Conservation (phyloP, 208 protist species). For the Trypanosoma conorhini region DNA sequence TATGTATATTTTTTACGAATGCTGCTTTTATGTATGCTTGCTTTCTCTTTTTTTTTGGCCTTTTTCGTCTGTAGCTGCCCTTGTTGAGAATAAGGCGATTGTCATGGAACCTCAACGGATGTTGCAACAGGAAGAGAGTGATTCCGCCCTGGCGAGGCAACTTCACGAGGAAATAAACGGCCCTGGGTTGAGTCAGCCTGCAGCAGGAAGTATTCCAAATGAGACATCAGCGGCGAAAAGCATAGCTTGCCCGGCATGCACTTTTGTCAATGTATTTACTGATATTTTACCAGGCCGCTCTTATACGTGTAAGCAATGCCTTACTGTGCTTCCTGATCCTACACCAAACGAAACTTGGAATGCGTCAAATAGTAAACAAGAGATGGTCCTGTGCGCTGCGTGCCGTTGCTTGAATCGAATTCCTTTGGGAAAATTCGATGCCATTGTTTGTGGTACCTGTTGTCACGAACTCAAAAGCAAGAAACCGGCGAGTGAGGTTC, state of each 20-base stretch:
- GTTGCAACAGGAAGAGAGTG: slow-evolving; percentile 51
- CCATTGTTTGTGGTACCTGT: slow-evolving; percentile 67
- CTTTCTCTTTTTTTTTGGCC: no score
- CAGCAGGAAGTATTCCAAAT: slow-evolving; percentile 4
- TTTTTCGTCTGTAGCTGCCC: not conserved
- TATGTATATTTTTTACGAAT: no score
- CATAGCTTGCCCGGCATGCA: slow-evolving; percentile 58
- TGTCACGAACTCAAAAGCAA: slow-evolving; percentile 41
- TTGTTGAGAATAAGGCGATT: not conserved
- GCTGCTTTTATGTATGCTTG: no score
- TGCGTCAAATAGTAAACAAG: not conserved
- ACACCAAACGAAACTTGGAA: not conserved
- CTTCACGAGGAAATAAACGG: slow-evolving; percentile 65
- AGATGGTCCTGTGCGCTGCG: slow-evolving; percentile 45
- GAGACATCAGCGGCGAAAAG: slow-evolving; percentile 7
- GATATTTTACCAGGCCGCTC: slow-evolving; percentile 34
- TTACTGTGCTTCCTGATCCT: slow-evolving; percentile 33
- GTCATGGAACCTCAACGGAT: slow-evolving; percentile 4
- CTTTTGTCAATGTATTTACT: slow-evolving; percentile 56
- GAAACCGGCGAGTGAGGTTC: not conserved
- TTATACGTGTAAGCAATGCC: slow-evolving; percentile 60
- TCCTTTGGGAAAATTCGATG: slow-evolving; percentile 52
- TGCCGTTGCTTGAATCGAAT: slow-evolving; percentile 64
- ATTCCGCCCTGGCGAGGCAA: slow-evolving; percentile 55
- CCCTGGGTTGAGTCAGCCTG: not conserved